Percentiles rank a stretch among this genome's conserved stretches.
phyloP scores from a whole-genome alignment of 306 rosid species.

The Fagus crenata region DNA sequence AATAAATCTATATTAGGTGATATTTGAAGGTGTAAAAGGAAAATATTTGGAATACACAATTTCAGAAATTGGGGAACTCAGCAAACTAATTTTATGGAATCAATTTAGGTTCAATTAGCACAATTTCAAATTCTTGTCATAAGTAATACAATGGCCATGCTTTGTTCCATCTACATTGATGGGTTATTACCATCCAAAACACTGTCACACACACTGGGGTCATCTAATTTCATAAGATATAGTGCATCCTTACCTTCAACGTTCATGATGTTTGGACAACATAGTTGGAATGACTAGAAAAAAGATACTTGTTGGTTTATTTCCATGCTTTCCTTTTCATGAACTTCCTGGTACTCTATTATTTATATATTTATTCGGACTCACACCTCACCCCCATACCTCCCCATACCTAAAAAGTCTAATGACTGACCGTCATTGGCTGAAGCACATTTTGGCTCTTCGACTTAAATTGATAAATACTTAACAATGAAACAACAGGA shows the following conservation, averaged over 20 bases:
- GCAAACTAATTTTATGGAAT: not conserved
- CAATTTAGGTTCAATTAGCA: not conserved
- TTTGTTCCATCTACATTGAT: not conserved
- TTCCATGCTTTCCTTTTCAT: not conserved
- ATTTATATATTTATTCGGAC: not conserved
- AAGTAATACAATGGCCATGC: not conserved
- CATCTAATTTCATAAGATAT: not conserved
- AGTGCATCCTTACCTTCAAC: not conserved
- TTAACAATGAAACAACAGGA: too few relatives aligned
- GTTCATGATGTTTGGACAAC: not conserved
- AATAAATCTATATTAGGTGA: not conserved
- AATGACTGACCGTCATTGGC: not conserved
- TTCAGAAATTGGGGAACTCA: not conserved
- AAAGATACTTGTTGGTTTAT: not conserved
- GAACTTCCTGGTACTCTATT: not conserved
- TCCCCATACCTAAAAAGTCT: not conserved
- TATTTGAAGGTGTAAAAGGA: too few relatives aligned
- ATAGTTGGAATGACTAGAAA: not conserved
- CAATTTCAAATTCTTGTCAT: not conserved
- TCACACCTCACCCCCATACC: not conserved
- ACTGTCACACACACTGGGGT: not conserved
- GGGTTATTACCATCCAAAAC: not conserved
- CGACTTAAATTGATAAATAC: not conserved
- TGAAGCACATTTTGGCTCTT: not conserved
- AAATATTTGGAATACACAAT: not conserved